Conservation (phyloP, 345 rosid genomes). For the Dipteronia sinensis region DNA sequence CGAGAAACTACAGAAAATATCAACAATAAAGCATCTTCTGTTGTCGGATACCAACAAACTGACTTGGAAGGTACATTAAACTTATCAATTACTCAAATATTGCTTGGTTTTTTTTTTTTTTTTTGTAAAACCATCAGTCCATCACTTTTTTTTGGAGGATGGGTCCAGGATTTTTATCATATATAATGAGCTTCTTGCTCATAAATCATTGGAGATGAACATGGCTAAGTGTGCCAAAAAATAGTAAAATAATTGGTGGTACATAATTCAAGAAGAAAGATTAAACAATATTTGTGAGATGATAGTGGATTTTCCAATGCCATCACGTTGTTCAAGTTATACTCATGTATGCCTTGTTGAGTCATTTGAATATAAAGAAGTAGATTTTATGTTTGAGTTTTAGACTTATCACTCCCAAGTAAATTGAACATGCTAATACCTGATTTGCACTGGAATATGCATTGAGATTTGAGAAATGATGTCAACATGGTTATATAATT, state of each 20-base stretch:
- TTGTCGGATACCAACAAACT: conserved; percentile 36
- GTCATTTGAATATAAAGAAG: not conserved
- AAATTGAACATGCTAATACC: not conserved
- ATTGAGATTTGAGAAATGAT: not conserved
- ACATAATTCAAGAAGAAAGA: no score
- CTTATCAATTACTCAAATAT: conserved; percentile 12
- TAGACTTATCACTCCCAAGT: not conserved
- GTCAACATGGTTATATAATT: not conserved
- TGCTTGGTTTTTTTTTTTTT: not conserved
- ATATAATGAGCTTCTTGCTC: not conserved
- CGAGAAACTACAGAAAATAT: conserved; percentile 28
- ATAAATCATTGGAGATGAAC: not conserved
- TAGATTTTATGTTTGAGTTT: not conserved
- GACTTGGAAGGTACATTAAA: conserved; percentile 74
- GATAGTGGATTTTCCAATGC: not conserved
- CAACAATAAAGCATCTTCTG: conserved; percentile 32
- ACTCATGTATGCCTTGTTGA: not conserved
- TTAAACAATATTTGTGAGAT: not conserved
- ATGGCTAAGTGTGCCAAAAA: not conserved
- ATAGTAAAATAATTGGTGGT: not conserved
- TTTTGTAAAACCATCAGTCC: not conserved
- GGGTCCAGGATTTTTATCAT: not conserved
- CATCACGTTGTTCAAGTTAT: not conserved
- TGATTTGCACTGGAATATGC: not conserved
- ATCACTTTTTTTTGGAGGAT: not conserved